A percentile compares a stretch with the other conserved stretches of the same genome.
These are phyloP conservation scores for Decorospora gaudefroyi DNA, from an alignment of 2,329 filamentous ascomycete genomes.

Conservation along the genomic window DNA sequence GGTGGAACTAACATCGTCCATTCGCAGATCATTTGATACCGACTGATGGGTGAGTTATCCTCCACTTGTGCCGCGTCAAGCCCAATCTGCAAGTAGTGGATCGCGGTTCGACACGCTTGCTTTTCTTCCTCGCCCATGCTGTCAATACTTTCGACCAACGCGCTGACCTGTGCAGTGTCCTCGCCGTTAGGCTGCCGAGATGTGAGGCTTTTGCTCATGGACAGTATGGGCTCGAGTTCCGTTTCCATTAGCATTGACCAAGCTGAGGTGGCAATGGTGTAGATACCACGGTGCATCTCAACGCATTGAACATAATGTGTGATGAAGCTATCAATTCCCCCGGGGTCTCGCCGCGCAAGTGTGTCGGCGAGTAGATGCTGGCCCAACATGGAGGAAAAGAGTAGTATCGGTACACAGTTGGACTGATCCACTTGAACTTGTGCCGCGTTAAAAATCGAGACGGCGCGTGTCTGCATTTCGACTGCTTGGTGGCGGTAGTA, in stretches of 20 bases:
- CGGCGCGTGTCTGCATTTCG: conserved; percentile 42
- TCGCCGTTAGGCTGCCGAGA: conserved; percentile 25
- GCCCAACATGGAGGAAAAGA: conserved; percentile 45
- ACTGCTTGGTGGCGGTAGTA: conserved; percentile 24
- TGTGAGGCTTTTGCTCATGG: conserved; percentile 20
- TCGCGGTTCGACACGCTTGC: conserved; percentile 32
- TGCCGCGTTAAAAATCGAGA: conserved; percentile 32
- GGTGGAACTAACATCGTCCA: conserved; percentile 47
- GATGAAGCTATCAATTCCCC: conserved; percentile 34
- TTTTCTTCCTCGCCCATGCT: conserved; percentile 23
- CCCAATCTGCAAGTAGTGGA: conserved; percentile 30
- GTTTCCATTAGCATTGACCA: conserved; percentile 36
- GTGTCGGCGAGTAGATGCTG: conserved; percentile 46
- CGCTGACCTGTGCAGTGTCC: conserved; percentile 24
- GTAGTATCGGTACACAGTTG: conserved; percentile 43
- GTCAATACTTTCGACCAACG: conserved; percentile 23
- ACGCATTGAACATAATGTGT: conserved; percentile 39
- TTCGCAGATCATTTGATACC: conserved; percentile 36
- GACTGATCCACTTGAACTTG: conserved; percentile 24
- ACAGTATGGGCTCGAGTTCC: conserved; percentile 35
- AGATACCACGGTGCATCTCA: conserved; percentile 25
- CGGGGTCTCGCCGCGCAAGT: conserved; percentile 26
- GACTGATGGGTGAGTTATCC: conserved; percentile 5
- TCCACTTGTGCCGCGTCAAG: conserved; percentile 24
- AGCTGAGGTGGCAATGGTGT: conserved; percentile 21